Evolutionary conservation across 805 yeast genomes (phyloP).

Genomic region (Wickerhamomyces mucosus): DNA sequence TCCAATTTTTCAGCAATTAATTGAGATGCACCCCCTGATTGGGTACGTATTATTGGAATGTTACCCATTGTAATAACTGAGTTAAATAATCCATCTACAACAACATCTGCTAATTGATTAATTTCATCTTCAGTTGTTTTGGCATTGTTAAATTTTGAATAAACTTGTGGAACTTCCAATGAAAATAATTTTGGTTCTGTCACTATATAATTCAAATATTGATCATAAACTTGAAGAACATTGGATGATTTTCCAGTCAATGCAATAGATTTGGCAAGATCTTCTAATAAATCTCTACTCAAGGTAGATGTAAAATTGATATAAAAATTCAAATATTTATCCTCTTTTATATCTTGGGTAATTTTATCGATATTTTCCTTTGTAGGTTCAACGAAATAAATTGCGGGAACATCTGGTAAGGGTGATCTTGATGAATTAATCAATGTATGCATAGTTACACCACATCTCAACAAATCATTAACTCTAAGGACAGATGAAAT

Average conservation of each 20-base stretch:
- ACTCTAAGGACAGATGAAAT: slow-evolving; percentile 89
- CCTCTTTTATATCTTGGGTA: slow-evolving; percentile 61
- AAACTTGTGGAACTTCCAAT: slow-evolving; percentile 57
- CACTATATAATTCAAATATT: slow-evolving; percentile 83
- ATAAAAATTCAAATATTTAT: slow-evolving; percentile 70
- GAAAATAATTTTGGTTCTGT: slow-evolving; percentile 89
- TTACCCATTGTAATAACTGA: slow-evolving; percentile 67
- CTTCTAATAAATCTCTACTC: slow-evolving; percentile 72
- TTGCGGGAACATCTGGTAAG: slow-evolving; percentile 88
- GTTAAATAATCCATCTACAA: slow-evolving; percentile 76
- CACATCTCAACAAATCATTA: slow-evolving; percentile 81
- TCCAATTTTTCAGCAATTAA: slow-evolving; percentile 84
- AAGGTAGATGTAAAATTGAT: slow-evolving; percentile 82
- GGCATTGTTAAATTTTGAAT: slow-evolving; percentile 62
- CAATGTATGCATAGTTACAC: slow-evolving; percentile 82
- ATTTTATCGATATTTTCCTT: slow-evolving; percentile 61
- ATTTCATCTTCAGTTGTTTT: slow-evolving; percentile 67
- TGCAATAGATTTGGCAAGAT: slow-evolving; percentile 78
- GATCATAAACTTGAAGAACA: slow-evolving; percentile 88
- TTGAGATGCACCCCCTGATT: slow-evolving; percentile 92
- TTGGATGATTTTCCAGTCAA: slow-evolving; percentile 56
- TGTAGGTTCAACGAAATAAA: slow-evolving; percentile 87
- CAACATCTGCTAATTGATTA: slow-evolving; percentile 52
- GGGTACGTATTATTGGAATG: slow-evolving; percentile 86
- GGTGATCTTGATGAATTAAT: slow-evolving; percentile 68